A percentile compares a stretch with the other conserved stretches of the same genome.
phyloP scores from a whole-genome alignment of 2,329 filamentous ascomycete species.

The Penicillium hordei region DNA sequence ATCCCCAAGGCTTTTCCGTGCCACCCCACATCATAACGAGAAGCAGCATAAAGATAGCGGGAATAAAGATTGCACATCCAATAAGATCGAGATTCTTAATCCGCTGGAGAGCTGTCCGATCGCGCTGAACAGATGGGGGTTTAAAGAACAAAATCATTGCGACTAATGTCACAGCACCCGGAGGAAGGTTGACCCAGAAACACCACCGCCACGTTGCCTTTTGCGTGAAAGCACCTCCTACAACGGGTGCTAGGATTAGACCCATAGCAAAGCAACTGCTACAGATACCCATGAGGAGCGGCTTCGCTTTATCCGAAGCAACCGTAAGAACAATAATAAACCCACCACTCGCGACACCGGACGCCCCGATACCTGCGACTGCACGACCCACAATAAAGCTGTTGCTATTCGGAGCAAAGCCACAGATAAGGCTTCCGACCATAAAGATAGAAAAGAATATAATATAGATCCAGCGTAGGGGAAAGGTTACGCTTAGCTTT shows the following conservation, averaged over 20 bases:
- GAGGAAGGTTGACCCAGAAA: slow-evolving; percentile 13
- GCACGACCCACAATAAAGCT: slow-evolving; percentile 1
- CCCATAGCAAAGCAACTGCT: slow-evolving; percentile 8
- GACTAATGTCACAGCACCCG: slow-evolving; percentile 12
- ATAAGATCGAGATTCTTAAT: slow-evolving; percentile 24
- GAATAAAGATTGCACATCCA: slow-evolving; percentile 25
- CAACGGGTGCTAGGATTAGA: slow-evolving; percentile 7
- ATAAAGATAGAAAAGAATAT: slow-evolving; percentile 1
- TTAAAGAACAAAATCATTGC: slow-evolving; percentile 12
- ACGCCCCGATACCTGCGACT: slow-evolving; percentile 4
- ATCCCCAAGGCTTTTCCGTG: slow-evolving; percentile 19
- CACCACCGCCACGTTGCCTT: background rate
- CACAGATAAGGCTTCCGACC: background rate
- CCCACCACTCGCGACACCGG: background rate
- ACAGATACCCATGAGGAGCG: slow-evolving; percentile 5
- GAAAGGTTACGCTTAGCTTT: slow-evolving; percentile 9
- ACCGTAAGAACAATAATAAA: slow-evolving; percentile 2
- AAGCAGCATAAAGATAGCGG: slow-evolving; percentile 24
- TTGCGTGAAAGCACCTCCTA: slow-evolving; percentile 11
- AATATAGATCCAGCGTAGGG: background rate
- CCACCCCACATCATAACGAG: slow-evolving; percentile 30
- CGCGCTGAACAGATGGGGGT: slow-evolving; percentile 1
- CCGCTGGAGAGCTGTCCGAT: background rate
- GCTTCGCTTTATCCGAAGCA: background rate
- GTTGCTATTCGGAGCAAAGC: background rate